Evolutionary conservation across 2,329 filamentous ascomycete species (phyloP), one percentile per base, ranked within the genome.

Genomic region (Nothopassalora personata): DNA sequence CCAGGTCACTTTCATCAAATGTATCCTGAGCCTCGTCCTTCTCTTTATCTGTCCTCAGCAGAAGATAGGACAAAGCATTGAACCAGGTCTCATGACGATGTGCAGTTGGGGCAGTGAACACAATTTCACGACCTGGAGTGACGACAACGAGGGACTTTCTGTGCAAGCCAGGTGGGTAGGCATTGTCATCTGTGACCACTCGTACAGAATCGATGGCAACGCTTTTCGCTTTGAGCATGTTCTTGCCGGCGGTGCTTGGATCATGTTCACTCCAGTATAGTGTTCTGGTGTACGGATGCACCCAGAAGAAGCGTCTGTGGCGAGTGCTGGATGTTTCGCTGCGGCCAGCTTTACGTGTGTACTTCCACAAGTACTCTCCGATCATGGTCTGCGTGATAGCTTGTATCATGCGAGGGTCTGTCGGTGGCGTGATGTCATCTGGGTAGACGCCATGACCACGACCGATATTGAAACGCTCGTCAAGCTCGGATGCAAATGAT

Each of bases 341-440:
- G 27, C 93, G 87, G n/a, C 91, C 92, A 60, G 92, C 83, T 78
- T 94, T 96, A 69, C 94, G 88, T 0, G 94, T 99, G 76, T 99
- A 99, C 74, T 99, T 99, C 94, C 94, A 99, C 45, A 99, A 81
- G 74, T 93, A 97, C 74, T 99, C 94, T 57, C 94, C 94, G 71
- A 99, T 97, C 94, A 99, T 99, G 18, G 94, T 97, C 75, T 99
- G 93, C 1, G 94, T 99, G 65, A 99, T 97, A 52, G 94, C 94
- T 77, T 97, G 91, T 67, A 99, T 97, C 91, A 99, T 97, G 68
- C 93, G 89, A 63, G 93, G 93, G 76, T 99, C 94, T 5, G 91
- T 96, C 19, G 71, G 70, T 27, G 86, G 80, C 9, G 85, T 84
- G 60, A 94, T 83, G 13, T 86, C 87, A 50, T 79, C 75, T 30